Base-by-base conservation (phyloP, 2,329 filamentous ascomycete genomes). In the Monosporascus sp. region DNA sequence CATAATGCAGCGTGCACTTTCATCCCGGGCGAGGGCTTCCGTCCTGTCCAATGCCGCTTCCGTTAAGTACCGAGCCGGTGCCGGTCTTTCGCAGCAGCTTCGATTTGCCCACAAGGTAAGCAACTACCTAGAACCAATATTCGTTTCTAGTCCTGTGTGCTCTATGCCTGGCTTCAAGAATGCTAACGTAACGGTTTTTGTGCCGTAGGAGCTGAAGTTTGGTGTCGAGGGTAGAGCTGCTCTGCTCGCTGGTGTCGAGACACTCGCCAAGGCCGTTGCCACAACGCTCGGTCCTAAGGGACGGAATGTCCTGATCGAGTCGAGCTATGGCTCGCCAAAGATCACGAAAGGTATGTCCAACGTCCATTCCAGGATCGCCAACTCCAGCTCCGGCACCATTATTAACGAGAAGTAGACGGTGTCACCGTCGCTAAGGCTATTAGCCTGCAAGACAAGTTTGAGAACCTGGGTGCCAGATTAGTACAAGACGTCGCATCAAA, bases 401-500 rank as follows among this genome's bases (percentile, higher is more conserved):
- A 58, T 64, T 69, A 60, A 69, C 59, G 52, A 24, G 52, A 50
- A 51, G 36, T 60, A 92, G 89, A 94, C 75, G 90, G 90, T 85
- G 90, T 94, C 47, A 92, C 88, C 65, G 90, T 94, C 66, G 90
- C 90, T 65, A 93, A 88, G 78, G 91, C 93, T 60, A 89, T 99
- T 69, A 85, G 84, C 60, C 85, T 99, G 62, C 86, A 99, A 83
- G 94, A 99, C 83, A 97, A 97, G 80, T 99, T 97, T 76, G 94
- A 99, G 81, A 99, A 99, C 82, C 90, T 99, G 66, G 94, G 94
- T 73, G 94, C 94, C 68, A 89, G 90, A 71, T 86, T 99, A 63
- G 85, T 99, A 65, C 92, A 97, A 79, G 94, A 99, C 76, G 94
- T 99, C 64, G 94, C 94, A 68, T 94, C 90, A 71, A 99, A 99